Conservation (phyloP, 306 rosid species). For the Casuarina equisetifolia region DNA sequence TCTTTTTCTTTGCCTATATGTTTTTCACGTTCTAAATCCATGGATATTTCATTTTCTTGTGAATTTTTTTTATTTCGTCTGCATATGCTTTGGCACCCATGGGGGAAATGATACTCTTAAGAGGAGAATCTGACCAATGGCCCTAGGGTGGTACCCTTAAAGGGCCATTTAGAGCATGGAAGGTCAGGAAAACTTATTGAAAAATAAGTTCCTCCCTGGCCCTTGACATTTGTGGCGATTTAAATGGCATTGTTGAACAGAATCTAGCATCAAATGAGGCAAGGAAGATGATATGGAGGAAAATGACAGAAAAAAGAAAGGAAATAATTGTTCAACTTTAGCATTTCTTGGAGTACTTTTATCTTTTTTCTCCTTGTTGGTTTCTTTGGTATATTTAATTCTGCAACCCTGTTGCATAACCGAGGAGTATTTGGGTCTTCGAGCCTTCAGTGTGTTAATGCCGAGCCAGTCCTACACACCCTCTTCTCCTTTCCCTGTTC, state of each 20-base stretch:
- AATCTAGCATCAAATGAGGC: neutral
- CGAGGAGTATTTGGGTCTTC: neutral
- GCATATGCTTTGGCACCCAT: too few species aligned
- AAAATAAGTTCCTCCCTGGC: constrained; percentile 9
- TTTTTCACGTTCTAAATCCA: too few species aligned
- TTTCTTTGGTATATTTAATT: neutral
- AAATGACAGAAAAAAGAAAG: neutral
- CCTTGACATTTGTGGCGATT: neutral
- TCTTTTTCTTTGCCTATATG: too few species aligned
- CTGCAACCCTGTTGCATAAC: neutral
- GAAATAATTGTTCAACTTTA: neutral
- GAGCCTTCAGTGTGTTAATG: constrained; percentile 24
- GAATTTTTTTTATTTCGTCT: too few species aligned
- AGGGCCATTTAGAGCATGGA: constrained; percentile 5
- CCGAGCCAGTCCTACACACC: constrained; percentile 28
- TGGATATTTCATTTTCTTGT: too few species aligned
- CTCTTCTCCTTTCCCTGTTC: constrained; percentile 1
- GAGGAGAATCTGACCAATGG: too few species aligned
- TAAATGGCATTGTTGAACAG: neutral
- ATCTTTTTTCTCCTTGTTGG: neutral
- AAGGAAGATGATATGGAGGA: neutral
- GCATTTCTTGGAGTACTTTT: neutral
- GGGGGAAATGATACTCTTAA: too few species aligned
- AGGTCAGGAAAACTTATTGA: constrained; percentile 15
- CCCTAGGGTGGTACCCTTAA: constrained; percentile 12